Evolutionary conservation across 352 stramenopile genomes (phyloP).

Genomic region (Pythium biforme): DNA sequence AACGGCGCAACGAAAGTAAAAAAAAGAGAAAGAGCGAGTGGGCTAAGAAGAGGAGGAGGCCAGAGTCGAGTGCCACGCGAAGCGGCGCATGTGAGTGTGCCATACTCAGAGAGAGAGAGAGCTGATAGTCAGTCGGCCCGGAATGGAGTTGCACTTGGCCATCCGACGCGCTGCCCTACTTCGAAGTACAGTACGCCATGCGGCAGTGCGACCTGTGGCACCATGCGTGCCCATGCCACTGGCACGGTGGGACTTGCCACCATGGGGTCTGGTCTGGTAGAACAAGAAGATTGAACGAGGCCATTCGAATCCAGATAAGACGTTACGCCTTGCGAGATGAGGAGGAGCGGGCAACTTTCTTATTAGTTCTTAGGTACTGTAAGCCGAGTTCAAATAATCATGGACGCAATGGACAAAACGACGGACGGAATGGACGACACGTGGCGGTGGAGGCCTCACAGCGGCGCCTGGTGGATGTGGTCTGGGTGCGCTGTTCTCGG

Average conservation of each 20-base stretch:
- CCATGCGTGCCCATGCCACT: too few relatives aligned
- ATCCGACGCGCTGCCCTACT: too few relatives aligned
- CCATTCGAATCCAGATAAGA: too few relatives aligned
- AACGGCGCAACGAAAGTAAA: background rate
- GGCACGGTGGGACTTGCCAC: too few relatives aligned
- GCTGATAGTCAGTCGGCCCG: conserved; percentile 1
- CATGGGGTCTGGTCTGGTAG: too few relatives aligned
- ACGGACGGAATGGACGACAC: background rate
- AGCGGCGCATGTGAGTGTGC: background rate
- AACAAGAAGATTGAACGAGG: too few relatives aligned
- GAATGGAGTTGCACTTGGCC: conserved; percentile 2
- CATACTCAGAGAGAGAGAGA: too few relatives aligned
- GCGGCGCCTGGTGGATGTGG: background rate
- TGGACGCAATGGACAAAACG: background rate
- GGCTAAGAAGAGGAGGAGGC: background rate
- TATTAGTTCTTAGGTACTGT: conserved; percentile 14
- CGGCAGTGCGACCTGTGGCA: too few relatives aligned
- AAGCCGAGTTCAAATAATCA: conserved; percentile 6
- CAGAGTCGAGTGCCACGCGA: background rate
- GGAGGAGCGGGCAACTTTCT: background rate
- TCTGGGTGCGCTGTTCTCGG: conserved; percentile 33
- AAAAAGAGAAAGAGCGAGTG: background rate
- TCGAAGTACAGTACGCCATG: too few relatives aligned
- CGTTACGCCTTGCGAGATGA: background rate
- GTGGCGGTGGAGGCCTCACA: too few relatives aligned